Evolutionary conservation across 1,139 yeast genomes (phyloP), one percentile per base, ranked within the genome.

Genomic region (Zhuliangozyma parablackwelliae): DNA sequence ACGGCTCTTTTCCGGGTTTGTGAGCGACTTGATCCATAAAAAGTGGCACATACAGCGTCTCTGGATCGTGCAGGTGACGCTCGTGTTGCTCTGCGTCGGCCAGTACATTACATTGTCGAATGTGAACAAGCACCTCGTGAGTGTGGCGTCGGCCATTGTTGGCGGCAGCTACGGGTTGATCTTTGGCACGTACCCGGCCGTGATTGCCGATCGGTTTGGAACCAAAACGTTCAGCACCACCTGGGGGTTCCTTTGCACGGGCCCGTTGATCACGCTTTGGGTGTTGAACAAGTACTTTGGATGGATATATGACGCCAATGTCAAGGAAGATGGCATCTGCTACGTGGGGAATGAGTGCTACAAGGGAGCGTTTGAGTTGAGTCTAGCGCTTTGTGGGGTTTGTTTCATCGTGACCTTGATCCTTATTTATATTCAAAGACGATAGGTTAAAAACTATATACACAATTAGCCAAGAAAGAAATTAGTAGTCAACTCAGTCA

Each of bases 191-290:
- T 70, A 69, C 41, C 76, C 76, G 6, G 75, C 76, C 1, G 59
- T 70, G 5, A 63, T 69, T 31, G 75, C 75, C 1, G 76, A 70
- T 42, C 50, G 50, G 28, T 69, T 66, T 51, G 76, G 75, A 2
- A 64, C 73, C 0, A 53, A 47, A 27, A 54, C 65, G 0, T 69
- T 70, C 38, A 60, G 73, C 1, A 68, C 75, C 1, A 61, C 64
- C 5, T 70, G 76, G 75, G 76, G 75, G 1, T 54, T 70, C 37
- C 55, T 68, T 5, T 65, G 74, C 44, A 62, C 71, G 0, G 75
- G 74, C 1, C 73, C 74, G 2, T 47, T 67, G 31, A 35, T 65
- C 10, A 50, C 61, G 0, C 50, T 69, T 25, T 69, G 57, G 47
- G 38, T 50, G 2, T 54, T 69, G 44, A 69, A 68, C 47, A 66